phyloP scores from a whole-genome alignment of 2,329 filamentous ascomycete genomes.

The Claviceps sp. region DNA sequence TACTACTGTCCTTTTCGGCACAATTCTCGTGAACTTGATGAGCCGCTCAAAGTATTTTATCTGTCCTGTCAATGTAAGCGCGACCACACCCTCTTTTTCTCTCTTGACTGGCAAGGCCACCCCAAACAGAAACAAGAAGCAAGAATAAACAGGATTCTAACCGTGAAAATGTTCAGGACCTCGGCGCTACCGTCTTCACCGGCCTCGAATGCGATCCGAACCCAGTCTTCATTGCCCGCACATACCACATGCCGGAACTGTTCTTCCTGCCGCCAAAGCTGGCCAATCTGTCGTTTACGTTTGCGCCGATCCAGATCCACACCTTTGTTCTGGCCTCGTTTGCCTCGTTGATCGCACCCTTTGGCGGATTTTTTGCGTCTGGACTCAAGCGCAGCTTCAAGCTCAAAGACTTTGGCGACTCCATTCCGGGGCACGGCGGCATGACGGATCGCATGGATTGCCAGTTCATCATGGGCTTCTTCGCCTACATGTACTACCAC shows the following conservation, averaged over 20 bases:
- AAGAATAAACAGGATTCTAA: neutral
- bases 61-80: slow-evolving; percentile 73
- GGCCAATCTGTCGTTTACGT: slow-evolving; percentile 50
- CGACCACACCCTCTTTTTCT: neutral
- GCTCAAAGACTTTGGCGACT: slow-evolving; percentile 99
- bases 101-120: neutral
- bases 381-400: slow-evolving; percentile 98
- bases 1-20: slow-evolving; percentile 79
- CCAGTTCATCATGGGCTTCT: slow-evolving; percentile 99
- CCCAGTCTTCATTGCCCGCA: slow-evolving; percentile 72
- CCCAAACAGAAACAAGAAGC: neutral
- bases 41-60: slow-evolving; percentile 94
- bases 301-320: slow-evolving; percentile 87
- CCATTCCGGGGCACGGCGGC: slow-evolving; percentile 91
- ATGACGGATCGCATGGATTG: slow-evolving; percentile 99
- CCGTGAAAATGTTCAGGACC: slow-evolving; percentile 35
- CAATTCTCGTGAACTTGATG: slow-evolving; percentile 68
- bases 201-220: slow-evolving; percentile 84
- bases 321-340: slow-evolving; percentile 83
- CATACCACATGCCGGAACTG: slow-evolving; percentile 59
- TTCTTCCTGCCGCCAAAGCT: slow-evolving; percentile 51
- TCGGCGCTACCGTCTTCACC: slow-evolving; percentile 85
- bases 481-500: slow-evolving; percentile 96
- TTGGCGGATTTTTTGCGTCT: slow-evolving; percentile 95
- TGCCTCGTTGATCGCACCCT: slow-evolving; percentile 90